Base-by-base conservation (phyloP, 2,329 filamentous ascomycete genomes). In the Pseudopyrenochaeta lycopersici region DNA sequence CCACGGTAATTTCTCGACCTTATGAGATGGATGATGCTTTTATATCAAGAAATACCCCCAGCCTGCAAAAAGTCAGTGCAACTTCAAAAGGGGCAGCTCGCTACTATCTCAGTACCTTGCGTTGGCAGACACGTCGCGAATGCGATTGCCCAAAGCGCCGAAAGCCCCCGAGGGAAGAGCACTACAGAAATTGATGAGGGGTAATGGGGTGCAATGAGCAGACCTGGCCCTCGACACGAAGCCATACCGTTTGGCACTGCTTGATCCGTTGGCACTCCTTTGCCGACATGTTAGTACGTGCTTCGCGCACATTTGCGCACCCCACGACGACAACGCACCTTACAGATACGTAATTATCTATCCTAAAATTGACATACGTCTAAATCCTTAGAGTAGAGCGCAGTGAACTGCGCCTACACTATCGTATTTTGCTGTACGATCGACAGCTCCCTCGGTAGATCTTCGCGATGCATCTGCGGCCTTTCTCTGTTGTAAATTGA, bases 91-190 rank as follows among this genome's bases (percentile, higher is more conserved):
- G 39, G 46, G 49, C 53, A 46, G 29, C 7, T 30, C 32, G 41
- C 23, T 46, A 43, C 30, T 23, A 32, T 53, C 31, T 38, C 49
- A 50, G 36, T 32, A 43, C 27, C 27, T 29, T 36, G 15, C 49
- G 18, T 7, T 17, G 21, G 29, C 35, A 48, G 29, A 50, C 35
- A 40, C 41, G 39, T 46, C 45, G 45, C 52, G 52, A 58, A 18
- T 52, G 38, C 20, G 27, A 55, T 42, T 58, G 51, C 54, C 58
- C 36, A 62, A 58, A 58, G 53, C 54, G 38, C 54, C 49, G 39
- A 60, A 64, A 48, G n/a, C 42, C 29, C 47, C 47, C 45, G 17
- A 50, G 12, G 23, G 44, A 50, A 49, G 33, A 54, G 30, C 31
- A 52, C 32, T 39, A 15, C 23, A 45, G 4, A 46, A 20, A 5